A percentile compares a stretch with the other conserved stretches of the same genome.
Conservation (phyloP, 176 grass and related monocot genomes). For the Musa acuminata region DNA sequence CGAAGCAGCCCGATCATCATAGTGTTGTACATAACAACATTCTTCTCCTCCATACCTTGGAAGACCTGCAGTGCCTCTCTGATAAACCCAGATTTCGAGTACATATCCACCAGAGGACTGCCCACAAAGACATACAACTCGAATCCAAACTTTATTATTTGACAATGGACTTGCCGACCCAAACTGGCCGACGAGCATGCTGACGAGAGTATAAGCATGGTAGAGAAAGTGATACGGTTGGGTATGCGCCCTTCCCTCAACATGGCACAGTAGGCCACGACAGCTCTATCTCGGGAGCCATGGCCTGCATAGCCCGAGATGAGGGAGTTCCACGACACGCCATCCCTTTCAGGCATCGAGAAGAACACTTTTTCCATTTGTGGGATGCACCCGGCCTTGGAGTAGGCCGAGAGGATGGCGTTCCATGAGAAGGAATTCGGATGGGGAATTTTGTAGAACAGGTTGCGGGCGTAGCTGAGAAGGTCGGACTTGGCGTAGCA, state of each 20-base stretch:
- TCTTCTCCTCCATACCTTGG: conserved; percentile 28
- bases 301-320: conserved; percentile 29
- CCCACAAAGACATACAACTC: conserved; percentile 34
- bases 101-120: conserved; percentile 49
- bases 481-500: conserved; percentile 29
- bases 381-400: conserved; percentile 7
- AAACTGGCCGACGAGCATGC: conserved; percentile 18
- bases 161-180: conserved; percentile 47
- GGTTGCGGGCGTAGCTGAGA: conserved; percentile 20
- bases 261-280: conserved; percentile 17
- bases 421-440: conserved; percentile 44
- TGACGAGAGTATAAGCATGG: conserved; percentile 35
- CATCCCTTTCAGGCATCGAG: conserved; percentile 30
- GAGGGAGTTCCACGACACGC: conserved; percentile 48
- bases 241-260: conserved; percentile 25
- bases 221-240: conserved; percentile 42
- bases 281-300: conserved; percentile 2
- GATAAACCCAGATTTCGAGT: conserved; percentile 35
- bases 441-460: conserved; percentile 45
- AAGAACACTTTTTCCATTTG: conserved; percentile 33
- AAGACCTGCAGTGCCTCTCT: conserved; percentile 39
- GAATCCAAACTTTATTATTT: conserved; percentile 35
- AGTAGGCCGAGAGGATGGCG: conserved; percentile 40
- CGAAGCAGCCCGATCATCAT: conserved; percentile 46
- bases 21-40: conserved; percentile 44